Conservation (phyloP, 805 yeast species). For the Saccharomycopsis babjevae region DNA sequence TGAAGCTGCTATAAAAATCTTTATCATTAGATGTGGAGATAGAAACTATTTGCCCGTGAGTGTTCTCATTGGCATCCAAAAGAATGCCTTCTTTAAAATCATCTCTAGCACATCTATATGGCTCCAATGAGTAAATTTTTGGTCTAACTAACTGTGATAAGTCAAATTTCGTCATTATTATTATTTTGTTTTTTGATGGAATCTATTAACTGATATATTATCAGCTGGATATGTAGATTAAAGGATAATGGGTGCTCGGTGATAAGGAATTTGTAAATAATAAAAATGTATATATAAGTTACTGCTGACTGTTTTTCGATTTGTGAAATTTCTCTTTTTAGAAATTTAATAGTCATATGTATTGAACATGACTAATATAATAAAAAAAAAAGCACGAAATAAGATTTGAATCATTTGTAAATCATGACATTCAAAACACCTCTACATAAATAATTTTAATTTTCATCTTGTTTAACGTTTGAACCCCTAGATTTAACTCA, state of each 20-base stretch:
- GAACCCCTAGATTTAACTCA: no score
- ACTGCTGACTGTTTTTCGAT: not conserved
- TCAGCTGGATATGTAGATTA: no score
- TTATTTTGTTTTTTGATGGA: not conserved
- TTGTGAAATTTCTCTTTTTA: not conserved
- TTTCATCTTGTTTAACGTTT: no score
- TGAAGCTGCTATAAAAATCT: slow-evolving; percentile 22
- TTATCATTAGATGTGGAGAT: slow-evolving; percentile 15
- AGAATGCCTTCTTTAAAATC: slow-evolving; percentile 83
- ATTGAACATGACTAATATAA: not conserved
- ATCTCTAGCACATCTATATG: slow-evolving; percentile 95
- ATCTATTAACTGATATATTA: no score
- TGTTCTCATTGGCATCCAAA: slow-evolving; percentile 92
- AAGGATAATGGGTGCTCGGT: no score
- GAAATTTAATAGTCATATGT: not conserved
- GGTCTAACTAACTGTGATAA: slow-evolving; percentile 57
- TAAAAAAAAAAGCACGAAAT: not conserved
- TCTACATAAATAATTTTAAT: no score
- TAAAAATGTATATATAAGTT: no score
- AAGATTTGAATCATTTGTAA: no score
- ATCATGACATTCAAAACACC: no score
- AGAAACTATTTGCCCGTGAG: slow-evolving; percentile 74
- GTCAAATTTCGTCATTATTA: slow-evolving; percentile 10
- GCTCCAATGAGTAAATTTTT: slow-evolving; percentile 71
- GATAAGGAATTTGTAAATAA: no score